A percentile compares a stretch with the other conserved stretches of the same genome.
Conservation (phyloP, 306 rosid species). For the Hylodesmum podocarpum region DNA sequence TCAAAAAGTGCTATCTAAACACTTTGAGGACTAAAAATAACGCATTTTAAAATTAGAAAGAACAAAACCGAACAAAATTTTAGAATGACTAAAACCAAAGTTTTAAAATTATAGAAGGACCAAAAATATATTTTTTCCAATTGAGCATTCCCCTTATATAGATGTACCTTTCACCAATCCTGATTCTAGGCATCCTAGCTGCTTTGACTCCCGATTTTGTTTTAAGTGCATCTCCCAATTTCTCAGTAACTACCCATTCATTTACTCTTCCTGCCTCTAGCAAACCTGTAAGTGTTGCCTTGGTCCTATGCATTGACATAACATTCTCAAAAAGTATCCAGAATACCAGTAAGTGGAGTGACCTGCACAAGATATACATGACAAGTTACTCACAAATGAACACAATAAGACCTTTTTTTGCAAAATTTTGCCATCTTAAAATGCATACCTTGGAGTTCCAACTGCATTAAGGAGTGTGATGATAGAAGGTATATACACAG, state of each 20-base stretch:
- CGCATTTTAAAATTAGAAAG: too few relatives aligned
- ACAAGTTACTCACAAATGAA: slow-evolving; percentile 2
- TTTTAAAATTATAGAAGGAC: too few relatives aligned
- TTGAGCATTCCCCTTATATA: background rate
- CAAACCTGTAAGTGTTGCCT: slow-evolving; percentile 84
- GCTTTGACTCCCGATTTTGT: slow-evolving; percentile 59
- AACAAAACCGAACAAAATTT: too few relatives aligned
- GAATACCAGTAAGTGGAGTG: slow-evolving; percentile 76
- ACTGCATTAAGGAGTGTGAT: slow-evolving; percentile 93
- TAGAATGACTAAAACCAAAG: too few relatives aligned
- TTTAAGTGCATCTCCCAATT: slow-evolving; percentile 89
- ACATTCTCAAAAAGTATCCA: slow-evolving; percentile 96
- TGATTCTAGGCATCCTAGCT: slow-evolving; percentile 50
- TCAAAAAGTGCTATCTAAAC: too few relatives aligned
- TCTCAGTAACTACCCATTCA: slow-evolving; percentile 96
- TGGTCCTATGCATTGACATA: slow-evolving; percentile 93
- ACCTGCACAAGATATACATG: slow-evolving; percentile 47
- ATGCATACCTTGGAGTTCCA: slow-evolving; percentile 80
- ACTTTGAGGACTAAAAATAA: too few relatives aligned
- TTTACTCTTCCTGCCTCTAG: slow-evolving; percentile 80
- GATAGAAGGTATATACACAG: slow-evolving; percentile 80
- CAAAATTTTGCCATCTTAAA: background rate
- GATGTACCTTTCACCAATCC: slow-evolving; percentile 59
- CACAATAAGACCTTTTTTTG: background rate
- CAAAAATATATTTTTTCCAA: too few relatives aligned